phyloP scores from a whole-genome alignment of 345 rosid genomes.

The Melastoma malabathricum region DNA sequence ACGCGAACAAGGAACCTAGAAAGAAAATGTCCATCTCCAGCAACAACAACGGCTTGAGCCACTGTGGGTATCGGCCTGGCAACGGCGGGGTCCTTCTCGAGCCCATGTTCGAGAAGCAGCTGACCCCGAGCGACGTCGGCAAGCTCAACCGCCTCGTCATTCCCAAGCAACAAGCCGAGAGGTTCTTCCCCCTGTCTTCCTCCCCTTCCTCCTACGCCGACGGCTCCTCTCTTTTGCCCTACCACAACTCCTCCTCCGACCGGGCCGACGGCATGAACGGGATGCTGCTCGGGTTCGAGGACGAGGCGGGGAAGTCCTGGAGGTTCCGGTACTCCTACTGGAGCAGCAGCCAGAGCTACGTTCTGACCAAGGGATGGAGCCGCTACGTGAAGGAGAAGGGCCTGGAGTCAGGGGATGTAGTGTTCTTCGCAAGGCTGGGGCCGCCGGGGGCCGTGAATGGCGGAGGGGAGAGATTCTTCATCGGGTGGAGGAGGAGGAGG shows the following conservation, averaged over 20 bases:
- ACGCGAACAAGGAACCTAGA: too few species aligned
- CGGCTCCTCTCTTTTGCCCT: background rate
- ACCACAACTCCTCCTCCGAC: slow-evolving; percentile 4
- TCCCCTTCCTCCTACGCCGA: too few species aligned
- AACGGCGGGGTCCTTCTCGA: slow-evolving; percentile 11
- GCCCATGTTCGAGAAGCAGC: slow-evolving; percentile 67
- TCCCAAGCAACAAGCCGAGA: slow-evolving; percentile 86
- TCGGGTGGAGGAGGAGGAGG: slow-evolving; percentile 62
- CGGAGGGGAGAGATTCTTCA: slow-evolving; percentile 44
- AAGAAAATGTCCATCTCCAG: too few species aligned
- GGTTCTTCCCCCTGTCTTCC: slow-evolving; percentile 41
- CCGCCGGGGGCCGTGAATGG: background rate
- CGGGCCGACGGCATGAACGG: slow-evolving; percentile 37
- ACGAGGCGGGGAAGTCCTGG: slow-evolving; percentile 81
- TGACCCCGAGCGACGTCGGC: slow-evolving; percentile 87
- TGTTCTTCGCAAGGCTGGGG: slow-evolving; percentile 53
- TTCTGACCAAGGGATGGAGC: slow-evolving; percentile 89
- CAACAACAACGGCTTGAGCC: too few species aligned
- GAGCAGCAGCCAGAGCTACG: slow-evolving; percentile 85
- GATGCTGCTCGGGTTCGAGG: slow-evolving; percentile 59
- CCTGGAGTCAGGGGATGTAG: slow-evolving; percentile 68
- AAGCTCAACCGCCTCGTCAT: slow-evolving; percentile 83
- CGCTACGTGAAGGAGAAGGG: slow-evolving; percentile 76
- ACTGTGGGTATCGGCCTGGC: background rate
- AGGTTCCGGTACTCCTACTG: slow-evolving; percentile 79